Conservation (phyloP, 306 rosid genomes). For the Ormosia emarginata region DNA sequence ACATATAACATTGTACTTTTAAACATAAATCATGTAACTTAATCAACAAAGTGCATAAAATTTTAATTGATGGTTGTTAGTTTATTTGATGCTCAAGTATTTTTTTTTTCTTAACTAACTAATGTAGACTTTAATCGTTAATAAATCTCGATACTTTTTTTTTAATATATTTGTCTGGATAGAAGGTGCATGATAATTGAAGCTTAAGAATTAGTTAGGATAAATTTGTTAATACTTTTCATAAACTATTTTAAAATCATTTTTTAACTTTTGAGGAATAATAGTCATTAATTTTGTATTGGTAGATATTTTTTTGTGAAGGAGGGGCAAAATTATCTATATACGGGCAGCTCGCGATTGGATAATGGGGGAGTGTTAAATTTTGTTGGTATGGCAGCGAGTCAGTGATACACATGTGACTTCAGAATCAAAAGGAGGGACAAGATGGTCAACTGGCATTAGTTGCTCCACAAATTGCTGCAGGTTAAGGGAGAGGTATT, state of each 20-base stretch:
- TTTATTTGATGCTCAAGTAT: background rate
- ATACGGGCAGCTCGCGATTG: background rate
- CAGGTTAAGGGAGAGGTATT: background rate
- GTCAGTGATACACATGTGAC: background rate
- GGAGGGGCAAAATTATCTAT: slow-evolving; percentile 17
- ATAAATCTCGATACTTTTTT: too few species aligned
- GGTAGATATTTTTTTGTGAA: background rate
- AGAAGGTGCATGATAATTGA: too few species aligned
- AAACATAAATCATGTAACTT: background rate
- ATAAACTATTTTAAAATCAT: too few species aligned
- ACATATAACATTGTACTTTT: background rate
- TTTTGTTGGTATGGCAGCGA: slow-evolving; percentile 19
- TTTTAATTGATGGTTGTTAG: background rate
- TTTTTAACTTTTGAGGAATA: background rate
- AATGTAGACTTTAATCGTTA: too few species aligned
- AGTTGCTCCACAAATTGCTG: slow-evolving; percentile 8
- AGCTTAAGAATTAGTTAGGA: too few species aligned
- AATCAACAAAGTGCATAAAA: background rate
- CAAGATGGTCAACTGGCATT: slow-evolving; percentile 19
- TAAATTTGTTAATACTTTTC: too few species aligned
- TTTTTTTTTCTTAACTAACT: too few species aligned
- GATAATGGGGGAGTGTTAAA: background rate
- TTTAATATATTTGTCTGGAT: too few species aligned
- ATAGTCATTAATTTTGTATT: background rate
- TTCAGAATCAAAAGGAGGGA: slow-evolving; percentile 22